Conservation (phyloP, 331 rosid genomes). For the Stylosanthes scabra region DNA sequence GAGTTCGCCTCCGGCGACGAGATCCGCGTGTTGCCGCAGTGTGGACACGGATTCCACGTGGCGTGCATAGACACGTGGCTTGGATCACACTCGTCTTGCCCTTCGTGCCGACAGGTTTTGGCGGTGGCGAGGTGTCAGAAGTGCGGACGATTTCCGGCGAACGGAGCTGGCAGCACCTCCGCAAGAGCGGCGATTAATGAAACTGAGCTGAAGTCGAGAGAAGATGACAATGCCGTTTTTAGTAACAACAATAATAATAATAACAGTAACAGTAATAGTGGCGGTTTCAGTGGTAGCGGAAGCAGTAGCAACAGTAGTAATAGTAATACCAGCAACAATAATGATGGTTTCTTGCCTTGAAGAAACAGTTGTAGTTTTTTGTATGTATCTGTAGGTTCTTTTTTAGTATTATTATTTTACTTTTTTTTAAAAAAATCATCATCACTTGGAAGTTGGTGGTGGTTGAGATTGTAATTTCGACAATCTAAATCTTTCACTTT, state of each 20-base stretch:
- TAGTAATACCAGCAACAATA: background rate
- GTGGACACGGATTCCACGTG: constrained; percentile 80
- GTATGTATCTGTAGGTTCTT: constrained; percentile 33
- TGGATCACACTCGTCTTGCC: constrained; percentile 83
- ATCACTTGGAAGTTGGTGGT: constrained; percentile 1
- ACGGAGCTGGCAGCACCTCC: background rate
- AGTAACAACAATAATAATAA: background rate
- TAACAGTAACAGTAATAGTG: no score
- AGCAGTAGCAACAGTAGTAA: background rate
- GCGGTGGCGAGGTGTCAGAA: constrained; percentile 74
- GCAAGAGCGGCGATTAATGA: constrained; percentile 21
- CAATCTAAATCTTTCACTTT: constrained; percentile 13
- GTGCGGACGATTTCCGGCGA: constrained; percentile 76
- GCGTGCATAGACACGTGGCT: constrained; percentile 85
- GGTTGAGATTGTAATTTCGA: constrained; percentile 36
- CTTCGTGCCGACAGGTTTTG: constrained; percentile 77
- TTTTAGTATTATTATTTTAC: background rate
- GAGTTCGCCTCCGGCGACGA: constrained; percentile 79
- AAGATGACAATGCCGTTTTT: constrained; percentile 45
- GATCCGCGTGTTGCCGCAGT: constrained; percentile 84
- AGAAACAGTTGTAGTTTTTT: constrained; percentile 4
- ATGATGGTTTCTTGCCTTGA: constrained; percentile 60
- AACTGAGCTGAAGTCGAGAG: constrained; percentile 43
- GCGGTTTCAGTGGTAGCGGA: background rate
- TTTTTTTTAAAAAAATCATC: background rate